Evolutionary conservation across 345 rosid species (phyloP).

Genomic region (Salix dunnii): DNA sequence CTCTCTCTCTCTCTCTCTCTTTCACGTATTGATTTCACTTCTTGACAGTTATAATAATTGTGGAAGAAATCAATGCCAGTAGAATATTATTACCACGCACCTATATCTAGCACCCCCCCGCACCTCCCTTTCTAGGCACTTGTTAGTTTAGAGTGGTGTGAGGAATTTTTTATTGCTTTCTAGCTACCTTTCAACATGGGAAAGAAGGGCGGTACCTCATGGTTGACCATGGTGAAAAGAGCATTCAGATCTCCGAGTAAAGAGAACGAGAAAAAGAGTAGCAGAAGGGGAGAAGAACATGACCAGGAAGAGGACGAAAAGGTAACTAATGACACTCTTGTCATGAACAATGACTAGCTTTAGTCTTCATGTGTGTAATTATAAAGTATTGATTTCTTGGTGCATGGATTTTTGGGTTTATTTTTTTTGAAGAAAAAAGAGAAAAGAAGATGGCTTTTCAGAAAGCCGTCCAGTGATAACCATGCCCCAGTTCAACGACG

Average conservation of each 20-base stretch:
- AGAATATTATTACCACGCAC: not conserved
- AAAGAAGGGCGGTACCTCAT: slow-evolving; percentile 19
- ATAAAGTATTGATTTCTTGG: not conserved
- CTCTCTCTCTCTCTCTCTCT: not conserved
- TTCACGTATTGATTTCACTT: not conserved
- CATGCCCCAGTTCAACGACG: slow-evolving; percentile 17
- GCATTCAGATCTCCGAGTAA: slow-evolving; percentile 27
- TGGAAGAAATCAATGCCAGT: not conserved
- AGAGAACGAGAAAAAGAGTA: slow-evolving; percentile 36
- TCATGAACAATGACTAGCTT: not conserved
- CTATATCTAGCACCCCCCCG: not conserved
- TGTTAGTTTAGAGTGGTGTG: not conserved
- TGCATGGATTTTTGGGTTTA: not conserved
- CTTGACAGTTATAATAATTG: not conserved
- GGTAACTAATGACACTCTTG: slow-evolving; percentile 1
- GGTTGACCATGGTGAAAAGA: slow-evolving; percentile 23
- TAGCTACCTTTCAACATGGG: slow-evolving; percentile 10
- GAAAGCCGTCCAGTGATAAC: slow-evolving; percentile 1
- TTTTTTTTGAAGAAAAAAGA: slow-evolving; percentile 23
- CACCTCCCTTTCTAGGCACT: not conserved
- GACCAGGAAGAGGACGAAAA: slow-evolving; percentile 32
- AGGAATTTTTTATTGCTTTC: not conserved
- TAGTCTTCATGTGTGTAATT: not conserved
- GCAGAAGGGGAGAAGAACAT: slow-evolving; percentile 36
- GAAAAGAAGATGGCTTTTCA: slow-evolving; percentile 27